Base-by-base conservation (phyloP, 106 monocot species). In the Dioscorea zingiberensis region DNA sequence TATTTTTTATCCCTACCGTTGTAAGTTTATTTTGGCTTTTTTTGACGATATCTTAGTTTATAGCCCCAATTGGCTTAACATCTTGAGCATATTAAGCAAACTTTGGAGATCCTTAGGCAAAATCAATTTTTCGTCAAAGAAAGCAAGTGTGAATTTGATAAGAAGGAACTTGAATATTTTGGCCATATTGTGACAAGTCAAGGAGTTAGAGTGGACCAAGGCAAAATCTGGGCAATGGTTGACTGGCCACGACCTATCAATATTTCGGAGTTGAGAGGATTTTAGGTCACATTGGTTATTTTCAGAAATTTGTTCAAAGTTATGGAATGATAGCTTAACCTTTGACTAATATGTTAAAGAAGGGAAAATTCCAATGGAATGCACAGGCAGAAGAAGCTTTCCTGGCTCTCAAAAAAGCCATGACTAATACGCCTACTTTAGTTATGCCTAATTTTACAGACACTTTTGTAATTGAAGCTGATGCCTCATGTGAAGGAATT, bases 81-180 rank as follows among this genome's bases (percentile, higher is more conserved):
- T 17, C 27, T 66, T 16, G 24, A 66, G 27, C 51, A 66, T 28
- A 11, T 66, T 13, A 25, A 24, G 26, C 16, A 15, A 2, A 24
- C 49, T 53, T 53, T 61, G 13, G 51, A 71, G 16, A 53, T 71
- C 4, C 27, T 48, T 15, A 62, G 49, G 46, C 15, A 49, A 4
- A 0, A 63, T 45, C 17, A 21, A 18, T 47, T 47, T 4, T 58
- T 59, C 23, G 1, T 25, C 18, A 49, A 69, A 26, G 3, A 18
- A 0, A 59, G 25, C 47, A 46, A 48, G n/a, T 69, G 59, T 47
- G 24, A 24, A 0, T 60, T 49, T 21, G 49, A 22, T 2, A 9
- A 26, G 21, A 23, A 58, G 27, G 58, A 69, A n/a, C 16, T 69
- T 10, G 58, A 69, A 47, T 69, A 69, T 47, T 59, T 69, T 23